Evolutionary conservation across 192 early-diverging fungal genomes (phyloP), one percentile per base, ranked within the genome.

Genomic region (Dimargaris verticillata): DNA sequence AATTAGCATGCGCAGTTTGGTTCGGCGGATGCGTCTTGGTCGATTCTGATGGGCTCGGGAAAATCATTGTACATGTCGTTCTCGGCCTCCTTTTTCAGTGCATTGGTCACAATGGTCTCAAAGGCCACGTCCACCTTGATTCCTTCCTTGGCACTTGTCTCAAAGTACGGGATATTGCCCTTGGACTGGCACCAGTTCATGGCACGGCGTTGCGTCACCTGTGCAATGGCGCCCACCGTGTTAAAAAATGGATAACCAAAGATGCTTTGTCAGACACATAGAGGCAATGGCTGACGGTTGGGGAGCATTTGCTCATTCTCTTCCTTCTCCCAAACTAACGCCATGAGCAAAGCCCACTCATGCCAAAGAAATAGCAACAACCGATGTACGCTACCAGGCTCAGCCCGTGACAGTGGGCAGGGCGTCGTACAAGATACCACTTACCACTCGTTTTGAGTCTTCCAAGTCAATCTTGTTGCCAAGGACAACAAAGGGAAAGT

Each of bases 401-500:
- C 33, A 38, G 33, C 33, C 7, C 33, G 2, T 38, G 33, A 38
- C 33, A 38, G 33, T 38, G 33, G 33, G 33, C 7, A 38, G 33
- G 33, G 33, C 7, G 7, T 38, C 33, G 7, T 7, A 38, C 33
- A 38, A 38, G 33, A 7, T 38, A 50, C 66, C 59, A 22, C 69
- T 28, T 75, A 90, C 90, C 84, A 88, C 85, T 61, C 92, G 71
- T 72, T 87, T 88, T 42, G 79, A 79, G 66, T 97, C 93, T 67
- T 97, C 96, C 69, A 99, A 73, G 70, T 99, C 96, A 51, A 99
- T 81, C 80, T 99, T 99, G 78, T 99, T 99, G 53, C 95, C 96
- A n/a, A 99, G 74, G 17, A 99, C 91, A 53, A 99, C 90, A 77
- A 99, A 99, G 44, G 96, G 96, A 72, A 99, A 99, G 78, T 87